Evolutionary conservation across 2,329 filamentous ascomycete genomes (phyloP).

Genomic region (Fusarium equiseti): DNA sequence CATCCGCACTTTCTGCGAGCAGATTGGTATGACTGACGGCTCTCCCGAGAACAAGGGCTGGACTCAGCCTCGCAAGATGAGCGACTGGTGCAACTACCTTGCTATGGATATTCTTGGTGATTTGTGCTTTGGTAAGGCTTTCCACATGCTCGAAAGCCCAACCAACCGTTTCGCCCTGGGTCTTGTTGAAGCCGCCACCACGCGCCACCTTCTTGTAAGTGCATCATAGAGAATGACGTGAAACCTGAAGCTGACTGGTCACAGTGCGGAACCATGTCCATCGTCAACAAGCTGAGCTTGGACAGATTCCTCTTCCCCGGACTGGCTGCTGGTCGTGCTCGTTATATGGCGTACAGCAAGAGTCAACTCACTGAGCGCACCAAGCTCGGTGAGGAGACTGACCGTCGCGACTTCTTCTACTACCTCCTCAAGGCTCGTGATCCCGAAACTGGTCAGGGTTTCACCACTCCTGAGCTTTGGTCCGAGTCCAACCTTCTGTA

Average conservation of each 20-base stretch:
- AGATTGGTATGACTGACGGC: constrained; percentile 60
- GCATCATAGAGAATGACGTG: too few species aligned
- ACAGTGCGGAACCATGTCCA: constrained; percentile 79
- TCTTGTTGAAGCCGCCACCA: constrained; percentile 75
- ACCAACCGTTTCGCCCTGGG: constrained; percentile 75
- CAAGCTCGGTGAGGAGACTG: constrained; percentile 72
- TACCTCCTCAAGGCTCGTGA: constrained; percentile 79
- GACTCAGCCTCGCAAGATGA: constrained; percentile 71
- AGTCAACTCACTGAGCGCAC: constrained; percentile 75
- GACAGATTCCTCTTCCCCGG: constrained; percentile 76
- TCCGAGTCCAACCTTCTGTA: constrained; percentile 76
- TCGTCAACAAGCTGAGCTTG: constrained; percentile 73
- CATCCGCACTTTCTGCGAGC: constrained; percentile 73
- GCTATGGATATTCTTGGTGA: constrained; percentile 73
- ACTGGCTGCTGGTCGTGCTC: constrained; percentile 74
- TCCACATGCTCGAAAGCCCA: constrained; percentile 69
- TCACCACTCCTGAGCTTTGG: constrained; percentile 75
- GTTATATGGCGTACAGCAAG: constrained; percentile 79
- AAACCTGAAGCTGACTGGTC: constrained; percentile 25
- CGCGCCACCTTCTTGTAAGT: constrained; percentile 75
- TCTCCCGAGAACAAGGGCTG: constrained; percentile 67
- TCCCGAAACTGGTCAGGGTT: constrained; percentile 76
- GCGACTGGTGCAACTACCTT: constrained; percentile 71
- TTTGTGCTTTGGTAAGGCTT: constrained; percentile 71
- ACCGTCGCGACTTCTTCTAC: constrained; percentile 81